Evolutionary conservation across 805 yeast species (phyloP), one percentile per base, ranked within the genome.

Genomic region (Candida gorgasii): DNA sequence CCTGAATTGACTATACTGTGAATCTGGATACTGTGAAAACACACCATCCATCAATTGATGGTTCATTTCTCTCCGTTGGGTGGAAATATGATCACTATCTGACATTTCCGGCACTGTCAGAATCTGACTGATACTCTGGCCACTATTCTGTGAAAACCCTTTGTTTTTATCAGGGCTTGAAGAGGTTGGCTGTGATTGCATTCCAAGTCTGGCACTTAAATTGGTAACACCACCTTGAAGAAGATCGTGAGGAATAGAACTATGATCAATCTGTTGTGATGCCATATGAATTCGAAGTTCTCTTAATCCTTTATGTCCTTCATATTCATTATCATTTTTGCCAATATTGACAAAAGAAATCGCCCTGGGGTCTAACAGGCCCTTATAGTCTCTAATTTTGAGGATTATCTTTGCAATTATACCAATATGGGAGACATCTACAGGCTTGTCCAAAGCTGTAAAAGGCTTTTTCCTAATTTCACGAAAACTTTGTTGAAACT

Each of bases 311-410:
- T 12, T 8, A 13, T 12, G 20, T 7, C 13, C 18, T 3, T 6
- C n/a, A 12, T 34, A 14, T 11, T 17, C 15, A 12, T n/a, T 5
- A 16, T 23, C 30, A 15, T 36, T n/a, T 24, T 40, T 33, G 5
- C n/a, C 8, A 3, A 34, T 8, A 3, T 11, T 14, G 19, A n/a
- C n/a, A 13, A 40, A 6, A n/a, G 8, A n/a, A 5, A 30, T 3
- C 15, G 32, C 36, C 20, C 36, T 35, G 3, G 36, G 40, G 27
- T 42, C 45, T 19, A 42, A 5, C 3, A 9, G 4, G 5, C 26
- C 29, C 5, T 31, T 14, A 15, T 6, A 42, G 1, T 6, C 13
- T 18, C 32, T 36, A 9, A 27, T n/a, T 27, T 23, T 36, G 3
- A 42, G 23, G 3, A 18, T 29, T 4, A 36, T 12, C 6, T 22